A percentile compares a stretch with the other conserved stretches of the same genome.
Conservation (phyloP, 495 filamentous ascomycete genomes). For the Aspergillus mulundensis region DNA sequence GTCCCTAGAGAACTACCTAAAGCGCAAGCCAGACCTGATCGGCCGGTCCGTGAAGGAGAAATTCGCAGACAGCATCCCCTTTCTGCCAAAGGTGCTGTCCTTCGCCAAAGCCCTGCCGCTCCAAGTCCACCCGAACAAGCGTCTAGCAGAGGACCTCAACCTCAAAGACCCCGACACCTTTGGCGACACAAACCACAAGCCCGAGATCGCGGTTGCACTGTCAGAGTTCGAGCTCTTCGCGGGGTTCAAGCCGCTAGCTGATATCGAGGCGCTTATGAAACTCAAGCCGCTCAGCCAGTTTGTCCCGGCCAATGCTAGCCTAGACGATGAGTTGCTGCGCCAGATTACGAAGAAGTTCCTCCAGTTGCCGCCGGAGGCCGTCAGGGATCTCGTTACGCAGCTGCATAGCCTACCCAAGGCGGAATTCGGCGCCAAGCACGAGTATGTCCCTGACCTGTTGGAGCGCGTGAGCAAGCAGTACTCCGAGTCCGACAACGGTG, state of each 20-base stretch:
- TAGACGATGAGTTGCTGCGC: constrained; percentile 60
- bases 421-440: constrained; percentile 45
- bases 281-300: constrained; percentile 52
- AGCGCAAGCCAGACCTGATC: constrained; percentile 61
- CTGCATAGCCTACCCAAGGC: constrained; percentile 45
- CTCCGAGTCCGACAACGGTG: constrained; percentile 49
- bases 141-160: constrained; percentile 54
- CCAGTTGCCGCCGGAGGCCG: constrained; percentile 45
- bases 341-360: constrained; percentile 55
- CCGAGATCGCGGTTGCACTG: constrained; percentile 74
- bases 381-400: constrained; percentile 46
- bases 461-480: constrained; percentile 65
- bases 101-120: constrained; percentile 75
- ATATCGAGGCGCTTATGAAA: constrained; percentile 40
- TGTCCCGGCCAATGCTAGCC: constrained; percentile 43
- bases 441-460: constrained; percentile 59
- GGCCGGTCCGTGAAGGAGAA: constrained; percentile 60
- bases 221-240: constrained; percentile 76
- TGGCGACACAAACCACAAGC: constrained; percentile 74
- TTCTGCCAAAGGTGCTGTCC: constrained; percentile 74
- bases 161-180: constrained; percentile 58
- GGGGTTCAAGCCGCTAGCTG: constrained; percentile 59
- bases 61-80: constrained; percentile 65
- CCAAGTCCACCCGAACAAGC: constrained; percentile 74
- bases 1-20: constrained; percentile 60